Percentiles rank a stretch among this genome's conserved stretches.
Conservation (phyloP, 306 rosid genomes). For the Oxytropis ochrocephala region DNA sequence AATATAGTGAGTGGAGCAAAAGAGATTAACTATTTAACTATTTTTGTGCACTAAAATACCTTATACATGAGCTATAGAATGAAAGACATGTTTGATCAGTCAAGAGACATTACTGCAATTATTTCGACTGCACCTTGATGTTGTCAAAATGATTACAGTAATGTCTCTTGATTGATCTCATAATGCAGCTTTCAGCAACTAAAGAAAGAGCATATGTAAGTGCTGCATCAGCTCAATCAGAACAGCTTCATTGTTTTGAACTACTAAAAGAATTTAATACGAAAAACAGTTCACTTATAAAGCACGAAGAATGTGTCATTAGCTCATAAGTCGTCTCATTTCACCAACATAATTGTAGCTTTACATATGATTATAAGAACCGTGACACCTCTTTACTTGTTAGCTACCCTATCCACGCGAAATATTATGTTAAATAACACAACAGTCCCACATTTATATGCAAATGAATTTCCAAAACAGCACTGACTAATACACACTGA, state of each 20-base stretch:
- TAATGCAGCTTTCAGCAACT: conserved; percentile 24
- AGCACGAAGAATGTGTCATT: conserved; percentile 60
- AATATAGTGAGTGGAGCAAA: background rate
- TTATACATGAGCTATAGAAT: no score
- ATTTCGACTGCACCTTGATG: background rate
- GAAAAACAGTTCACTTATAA: conserved; percentile 57
- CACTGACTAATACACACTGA: conserved; percentile 13
- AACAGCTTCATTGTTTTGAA: conserved; percentile 54
- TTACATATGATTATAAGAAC: background rate
- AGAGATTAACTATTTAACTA: no score
- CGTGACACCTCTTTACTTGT: background rate
- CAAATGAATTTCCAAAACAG: conserved; percentile 25
- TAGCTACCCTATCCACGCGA: background rate
- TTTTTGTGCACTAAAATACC: no score
- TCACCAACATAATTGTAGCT: background rate
- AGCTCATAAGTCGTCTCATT: background rate
- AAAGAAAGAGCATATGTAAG: conserved; percentile 70
- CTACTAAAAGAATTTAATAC: conserved; percentile 65
- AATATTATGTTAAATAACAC: background rate
- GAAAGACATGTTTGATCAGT: no score
- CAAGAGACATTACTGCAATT: background rate
- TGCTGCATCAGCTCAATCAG: conserved; percentile 72
- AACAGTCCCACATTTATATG: conserved; percentile 2
- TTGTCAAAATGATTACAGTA: no score
- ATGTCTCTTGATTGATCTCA: no score